These are phyloP conservation scores for Candida berthetii DNA, from an alignment of 805 yeast genomes.

Conservation along the genomic window DNA sequence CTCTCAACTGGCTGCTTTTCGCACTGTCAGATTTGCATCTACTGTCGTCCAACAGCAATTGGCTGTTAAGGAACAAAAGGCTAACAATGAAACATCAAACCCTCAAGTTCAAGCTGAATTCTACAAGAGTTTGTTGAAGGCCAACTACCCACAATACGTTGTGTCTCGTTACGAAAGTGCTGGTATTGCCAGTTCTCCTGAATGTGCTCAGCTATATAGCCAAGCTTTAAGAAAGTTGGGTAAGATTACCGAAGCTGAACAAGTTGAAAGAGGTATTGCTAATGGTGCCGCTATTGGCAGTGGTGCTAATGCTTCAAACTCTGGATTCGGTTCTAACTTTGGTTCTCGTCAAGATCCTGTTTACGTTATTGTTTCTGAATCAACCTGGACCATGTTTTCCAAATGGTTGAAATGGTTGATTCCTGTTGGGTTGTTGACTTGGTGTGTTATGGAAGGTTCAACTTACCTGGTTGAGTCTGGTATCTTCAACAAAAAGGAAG, in stretches of 20 bases:
- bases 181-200: conserved; percentile 80
- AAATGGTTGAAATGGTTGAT: conserved; percentile 88
- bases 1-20: not conserved
- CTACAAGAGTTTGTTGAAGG: conserved; percentile 63
- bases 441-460: conserved; percentile 75
- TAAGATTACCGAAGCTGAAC: conserved; percentile 70
- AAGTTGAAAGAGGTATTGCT: conserved; percentile 43
- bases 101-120: conserved; percentile 77
- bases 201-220: conserved; percentile 71
- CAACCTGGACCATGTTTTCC: conserved; percentile 68
- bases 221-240: conserved; percentile 81
- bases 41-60: conserved; percentile 23
- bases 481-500: conserved; percentile 67
- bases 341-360: conserved; percentile 81
- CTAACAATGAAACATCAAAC: conserved; percentile 68
- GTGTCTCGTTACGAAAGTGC: conserved; percentile 92
- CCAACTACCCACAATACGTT: conserved; percentile 93
- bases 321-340: conserved; percentile 22
- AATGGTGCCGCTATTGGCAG: conserved; percentile 16
- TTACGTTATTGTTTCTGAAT: conserved; percentile 89
- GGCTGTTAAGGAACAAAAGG: conserved; percentile 74
- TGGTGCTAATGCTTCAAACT: conserved; percentile 2
- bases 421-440: conserved; percentile 73
- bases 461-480: conserved; percentile 78
- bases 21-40: conserved; percentile 16